Evolutionary conservation across 768 basidiomycete genomes (phyloP).

Genomic region (Nevesoporus exiguus): DNA sequence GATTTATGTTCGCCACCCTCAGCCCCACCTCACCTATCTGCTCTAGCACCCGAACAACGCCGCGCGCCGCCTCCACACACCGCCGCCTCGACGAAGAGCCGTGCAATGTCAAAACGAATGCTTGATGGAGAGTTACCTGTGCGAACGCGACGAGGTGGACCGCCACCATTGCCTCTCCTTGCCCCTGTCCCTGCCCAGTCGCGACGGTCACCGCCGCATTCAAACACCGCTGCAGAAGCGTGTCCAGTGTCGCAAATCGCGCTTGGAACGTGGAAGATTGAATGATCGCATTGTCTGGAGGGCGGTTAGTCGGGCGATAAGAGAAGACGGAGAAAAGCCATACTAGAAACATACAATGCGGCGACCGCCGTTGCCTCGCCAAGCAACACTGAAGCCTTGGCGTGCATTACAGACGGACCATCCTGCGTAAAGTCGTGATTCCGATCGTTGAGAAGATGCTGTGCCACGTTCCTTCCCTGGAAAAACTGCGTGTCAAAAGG

Average conservation of each 20-base stretch:
- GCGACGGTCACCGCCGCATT: slow-evolving; percentile 8
- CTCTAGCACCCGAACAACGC: slow-evolving; percentile 15
- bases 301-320: neutral
- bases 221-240: slow-evolving; percentile 38
- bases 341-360: slow-evolving; percentile 30
- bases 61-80: slow-evolving; percentile 16
- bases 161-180: slow-evolving; percentile 9
- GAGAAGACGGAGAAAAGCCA: neutral
- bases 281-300: slow-evolving; percentile 38
- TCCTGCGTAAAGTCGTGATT: slow-evolving; percentile 10
- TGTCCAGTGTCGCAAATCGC: slow-evolving; percentile 44
- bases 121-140: slow-evolving; percentile 21
- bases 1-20: slow-evolving; percentile 8
- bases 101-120: slow-evolving; percentile 13
- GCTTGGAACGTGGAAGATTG: slow-evolving; percentile 42
- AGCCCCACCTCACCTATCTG: slow-evolving; percentile 3
- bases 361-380: slow-evolving; percentile 31
- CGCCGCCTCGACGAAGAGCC: slow-evolving; percentile 12
- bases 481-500: neutral
- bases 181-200: neutral
- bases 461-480: slow-evolving; percentile 13
- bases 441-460: slow-evolving; percentile 17
- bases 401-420: slow-evolving; percentile 14
- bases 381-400: slow-evolving; percentile 35
- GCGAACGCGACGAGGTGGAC: slow-evolving; percentile 27